Evolutionary conservation across 805 yeast genomes (phyloP).

Genomic region (Saturnispora silvae): DNA sequence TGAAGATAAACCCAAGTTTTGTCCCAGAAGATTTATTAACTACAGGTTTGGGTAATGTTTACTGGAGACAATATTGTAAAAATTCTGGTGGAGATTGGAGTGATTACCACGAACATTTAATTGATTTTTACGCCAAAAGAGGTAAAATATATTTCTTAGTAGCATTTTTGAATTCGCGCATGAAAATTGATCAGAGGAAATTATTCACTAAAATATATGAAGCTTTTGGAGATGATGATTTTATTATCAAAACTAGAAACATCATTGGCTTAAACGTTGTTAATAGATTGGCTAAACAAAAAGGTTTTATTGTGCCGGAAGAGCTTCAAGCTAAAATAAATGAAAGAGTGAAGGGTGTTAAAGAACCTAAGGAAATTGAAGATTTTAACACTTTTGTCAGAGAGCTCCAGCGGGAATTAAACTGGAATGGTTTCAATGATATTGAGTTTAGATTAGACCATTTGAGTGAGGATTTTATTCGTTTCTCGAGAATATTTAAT

Average conservation of each 20-base stretch:
- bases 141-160: conserved; percentile 1
- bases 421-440: too few species aligned
- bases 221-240: background rate
- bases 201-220: background rate
- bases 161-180: conserved; percentile 1
- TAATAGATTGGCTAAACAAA: background rate
- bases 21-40: background rate
- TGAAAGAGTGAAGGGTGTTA: background rate
- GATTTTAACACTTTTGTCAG: too few species aligned
- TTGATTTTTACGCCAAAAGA: background rate
- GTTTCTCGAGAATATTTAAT: too few species aligned
- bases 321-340: background rate
- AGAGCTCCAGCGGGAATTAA: too few species aligned
- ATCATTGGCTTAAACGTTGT: conserved; percentile 4
- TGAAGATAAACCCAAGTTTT: background rate
- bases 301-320: background rate
- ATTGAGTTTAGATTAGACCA: too few species aligned
- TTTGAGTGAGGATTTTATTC: too few species aligned
- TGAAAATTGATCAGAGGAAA: background rate
- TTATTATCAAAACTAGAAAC: background rate
- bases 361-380: too few species aligned
- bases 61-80: conserved; percentile 1
- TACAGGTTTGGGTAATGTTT: background rate
- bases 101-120: background rate
- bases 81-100: background rate